These are phyloP conservation scores for Discostella stelligeroides DNA, from an alignment of 108 stramenopile species.

Conservation along the genomic window DNA sequence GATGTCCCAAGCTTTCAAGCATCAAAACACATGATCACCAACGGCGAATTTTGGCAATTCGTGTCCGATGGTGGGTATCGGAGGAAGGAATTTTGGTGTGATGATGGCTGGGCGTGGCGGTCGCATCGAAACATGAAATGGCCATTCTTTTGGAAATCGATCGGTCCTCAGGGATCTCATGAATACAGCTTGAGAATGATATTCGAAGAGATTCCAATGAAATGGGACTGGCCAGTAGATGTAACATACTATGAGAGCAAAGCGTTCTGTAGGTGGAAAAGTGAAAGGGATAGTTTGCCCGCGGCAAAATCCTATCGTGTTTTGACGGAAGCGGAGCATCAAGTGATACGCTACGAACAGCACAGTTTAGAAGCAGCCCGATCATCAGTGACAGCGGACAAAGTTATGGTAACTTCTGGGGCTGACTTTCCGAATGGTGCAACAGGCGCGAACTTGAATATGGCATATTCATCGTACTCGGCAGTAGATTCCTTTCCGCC, in stretches of 20 bases:
- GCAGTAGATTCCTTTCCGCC: constrained; percentile 78
- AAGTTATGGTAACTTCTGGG: constrained; percentile 76
- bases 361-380: constrained; percentile 69
- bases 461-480: constrained; percentile 79
- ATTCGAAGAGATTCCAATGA: constrained; percentile 88
- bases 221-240: constrained; percentile 94
- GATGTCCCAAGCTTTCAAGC: constrained; percentile 82
- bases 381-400: constrained; percentile 56
- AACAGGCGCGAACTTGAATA: constrained; percentile 74
- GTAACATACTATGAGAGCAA: constrained; percentile 94
- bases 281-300: constrained; percentile 63
- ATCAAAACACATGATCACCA: constrained; percentile 89
- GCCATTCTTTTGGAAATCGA: constrained; percentile 91
- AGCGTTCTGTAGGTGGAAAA: constrained; percentile 92
- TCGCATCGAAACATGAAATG: constrained; percentile 90
- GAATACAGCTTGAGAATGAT: constrained; percentile 88
- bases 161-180: constrained; percentile 86
- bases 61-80: constrained; percentile 92
- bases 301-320: constrained; percentile 71
- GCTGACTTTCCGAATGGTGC: constrained; percentile 57
- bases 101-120: constrained; percentile 94
- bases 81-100: constrained; percentile 82
- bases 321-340: constrained; percentile 92
- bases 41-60: constrained; percentile 94
- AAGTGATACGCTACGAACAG: constrained; percentile 72